Evolutionary conservation across 768 basidiomycete genomes (phyloP).

Genomic region (Sistotremastrum niveocremeum): DNA sequence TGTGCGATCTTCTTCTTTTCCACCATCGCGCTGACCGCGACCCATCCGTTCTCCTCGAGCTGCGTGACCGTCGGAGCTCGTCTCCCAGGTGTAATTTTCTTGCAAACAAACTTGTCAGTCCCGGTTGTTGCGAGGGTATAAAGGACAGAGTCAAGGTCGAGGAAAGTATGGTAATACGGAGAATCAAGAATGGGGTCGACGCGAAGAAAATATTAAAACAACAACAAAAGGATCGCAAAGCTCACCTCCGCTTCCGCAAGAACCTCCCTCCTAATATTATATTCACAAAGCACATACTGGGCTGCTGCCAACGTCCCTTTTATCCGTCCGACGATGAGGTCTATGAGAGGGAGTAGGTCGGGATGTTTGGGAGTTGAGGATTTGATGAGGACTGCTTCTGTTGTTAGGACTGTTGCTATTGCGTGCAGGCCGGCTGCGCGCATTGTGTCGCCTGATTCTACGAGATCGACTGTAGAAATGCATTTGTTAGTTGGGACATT

Average conservation of each 20-base stretch:
- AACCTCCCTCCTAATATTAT: conserved; percentile 65
- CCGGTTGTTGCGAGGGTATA: too few relatives aligned
- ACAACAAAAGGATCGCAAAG: too few relatives aligned
- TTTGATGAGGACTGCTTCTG: conserved; percentile 89
- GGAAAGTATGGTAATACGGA: too few relatives aligned
- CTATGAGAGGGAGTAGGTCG: conserved; percentile 51
- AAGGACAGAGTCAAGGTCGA: too few relatives aligned
- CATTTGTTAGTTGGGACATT: not conserved
- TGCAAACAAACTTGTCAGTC: too few relatives aligned
- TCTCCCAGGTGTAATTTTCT: conserved; percentile 69
- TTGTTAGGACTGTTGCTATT: conserved; percentile 75
- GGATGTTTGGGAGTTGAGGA: conserved; percentile 53
- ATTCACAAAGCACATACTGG: conserved; percentile 82
- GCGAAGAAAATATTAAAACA: too few relatives aligned
- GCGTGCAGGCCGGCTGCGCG: conserved; percentile 91
- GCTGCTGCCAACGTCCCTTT: conserved; percentile 82
- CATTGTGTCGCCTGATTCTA: conserved; percentile 99
- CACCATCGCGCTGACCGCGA: conserved; percentile 87
- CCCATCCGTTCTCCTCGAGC: conserved; percentile 76
- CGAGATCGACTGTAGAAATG: not conserved
- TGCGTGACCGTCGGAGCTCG: conserved; percentile 79
- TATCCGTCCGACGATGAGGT: conserved; percentile 74
- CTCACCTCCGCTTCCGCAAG: conserved; percentile 41
- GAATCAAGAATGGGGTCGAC: too few relatives aligned
- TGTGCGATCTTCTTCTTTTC: conserved; percentile 66